Percentiles rank a stretch among this genome's conserved stretches.
Evolutionary conservation across 345 rosid genomes (phyloP).

Genomic region (Toxicodendron radicans): DNA sequence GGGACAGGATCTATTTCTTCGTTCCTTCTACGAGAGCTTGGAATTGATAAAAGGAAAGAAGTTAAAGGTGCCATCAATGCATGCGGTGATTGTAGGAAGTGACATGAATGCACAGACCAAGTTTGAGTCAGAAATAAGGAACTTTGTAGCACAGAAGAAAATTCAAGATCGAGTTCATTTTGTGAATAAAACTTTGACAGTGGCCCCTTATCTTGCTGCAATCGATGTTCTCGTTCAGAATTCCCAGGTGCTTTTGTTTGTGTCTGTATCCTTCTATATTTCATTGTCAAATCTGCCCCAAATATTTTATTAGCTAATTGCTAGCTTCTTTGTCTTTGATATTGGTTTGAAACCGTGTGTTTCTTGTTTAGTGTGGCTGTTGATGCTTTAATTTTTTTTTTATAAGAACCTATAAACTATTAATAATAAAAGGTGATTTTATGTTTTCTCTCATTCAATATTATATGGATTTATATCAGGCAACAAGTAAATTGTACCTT

Average conservation of each 20-base stretch:
- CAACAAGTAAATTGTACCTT: too few species aligned
- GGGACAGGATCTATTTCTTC: slow-evolving; percentile 81
- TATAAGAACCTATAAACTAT: too few species aligned
- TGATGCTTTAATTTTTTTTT: neutral
- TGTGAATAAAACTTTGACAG: slow-evolving; percentile 75
- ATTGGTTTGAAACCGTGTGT: neutral
- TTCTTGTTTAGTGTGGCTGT: neutral
- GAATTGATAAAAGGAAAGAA: slow-evolving; percentile 55
- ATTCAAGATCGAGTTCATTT: slow-evolving; percentile 68
- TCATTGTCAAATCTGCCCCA: neutral
- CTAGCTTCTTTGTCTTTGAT: neutral
- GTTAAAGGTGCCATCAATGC: slow-evolving; percentile 59
- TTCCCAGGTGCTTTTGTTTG: slow-evolving; percentile 52
- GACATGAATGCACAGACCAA: slow-evolving; percentile 80
- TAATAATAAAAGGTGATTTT: too few species aligned
- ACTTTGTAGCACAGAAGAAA: slow-evolving; percentile 56
- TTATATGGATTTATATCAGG: too few species aligned
- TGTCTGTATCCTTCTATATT: neutral
- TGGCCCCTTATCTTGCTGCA: slow-evolving; percentile 79
- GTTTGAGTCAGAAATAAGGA: slow-evolving; percentile 74
- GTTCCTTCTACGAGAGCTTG: slow-evolving; percentile 66
- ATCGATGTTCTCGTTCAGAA: slow-evolving; percentile 84
- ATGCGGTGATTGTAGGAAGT: slow-evolving; percentile 86
- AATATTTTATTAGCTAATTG: neutral
- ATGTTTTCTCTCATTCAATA: too few species aligned